phyloP scores from a whole-genome alignment of 2,329 filamentous ascomycete genomes.

The Sarocladiaceae sp. region DNA sequence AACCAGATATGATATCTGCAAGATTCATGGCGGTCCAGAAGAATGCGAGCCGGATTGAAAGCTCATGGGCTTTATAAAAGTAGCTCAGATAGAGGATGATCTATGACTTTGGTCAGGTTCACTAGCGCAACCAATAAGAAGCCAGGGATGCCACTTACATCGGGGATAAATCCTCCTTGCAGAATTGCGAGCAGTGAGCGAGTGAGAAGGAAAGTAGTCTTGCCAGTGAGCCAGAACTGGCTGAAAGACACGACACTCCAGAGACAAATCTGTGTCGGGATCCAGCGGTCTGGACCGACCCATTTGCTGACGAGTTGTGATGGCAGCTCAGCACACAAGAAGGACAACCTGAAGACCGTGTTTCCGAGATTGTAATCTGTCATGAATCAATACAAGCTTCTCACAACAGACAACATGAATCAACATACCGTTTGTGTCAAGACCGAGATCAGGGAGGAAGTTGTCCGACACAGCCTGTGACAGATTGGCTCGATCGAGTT shows the following conservation, averaged over 20 bases:
- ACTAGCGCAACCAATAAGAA: too few species aligned
- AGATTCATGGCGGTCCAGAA: conserved; percentile 59
- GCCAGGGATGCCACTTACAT: conserved; percentile 19
- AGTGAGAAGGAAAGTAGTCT: conserved; percentile 27
- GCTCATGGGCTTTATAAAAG: conserved; percentile 66
- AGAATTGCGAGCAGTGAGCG: conserved; percentile 29
- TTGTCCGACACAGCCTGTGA: conserved; percentile 43
- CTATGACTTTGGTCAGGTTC: too few species aligned
- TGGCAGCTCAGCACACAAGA: conserved; percentile 40
- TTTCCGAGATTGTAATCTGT: conserved; percentile 28
- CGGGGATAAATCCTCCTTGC: conserved; percentile 35
- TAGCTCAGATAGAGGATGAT: conserved; percentile 43
- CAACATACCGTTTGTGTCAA: conserved; percentile 35
- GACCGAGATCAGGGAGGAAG: conserved; percentile 36
- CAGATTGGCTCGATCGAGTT: conserved; percentile 45
- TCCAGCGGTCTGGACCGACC: conserved; percentile 56
- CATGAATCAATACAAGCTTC: conserved; percentile 12
- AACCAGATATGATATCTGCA: conserved; percentile 40
- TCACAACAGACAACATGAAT: too few species aligned
- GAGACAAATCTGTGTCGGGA: conserved; percentile 52
- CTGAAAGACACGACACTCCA: conserved; percentile 50
- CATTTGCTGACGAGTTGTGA: conserved; percentile 57
- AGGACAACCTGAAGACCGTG: conserved; percentile 26
- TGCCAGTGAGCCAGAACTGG: conserved; percentile 25
- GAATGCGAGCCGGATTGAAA: conserved; percentile 61